Base-by-base conservation (phyloP, 2,329 filamentous ascomycete genomes). In the Colletotrichum caudatum region DNA sequence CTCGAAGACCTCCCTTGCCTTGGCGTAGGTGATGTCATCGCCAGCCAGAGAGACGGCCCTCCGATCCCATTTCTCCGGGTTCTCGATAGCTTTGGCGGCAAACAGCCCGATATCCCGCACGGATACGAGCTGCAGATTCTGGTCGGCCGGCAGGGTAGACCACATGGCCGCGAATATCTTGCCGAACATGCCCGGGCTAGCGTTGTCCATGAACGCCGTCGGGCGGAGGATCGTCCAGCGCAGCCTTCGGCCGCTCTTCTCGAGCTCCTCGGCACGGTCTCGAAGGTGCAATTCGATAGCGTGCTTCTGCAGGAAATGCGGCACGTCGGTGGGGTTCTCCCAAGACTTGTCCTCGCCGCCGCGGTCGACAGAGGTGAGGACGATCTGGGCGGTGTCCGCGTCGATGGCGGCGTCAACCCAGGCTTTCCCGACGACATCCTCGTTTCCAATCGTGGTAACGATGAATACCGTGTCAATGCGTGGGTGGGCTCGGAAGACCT, bases 301-400 rank as follows among this genome's bases (percentile, higher is more conserved):
- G 63, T 74, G 72, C 69, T 75, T 75, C 39, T 74, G 66, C 26
- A 73, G 69, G 39, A 75, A 75, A 44, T 77, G 76, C n/a, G 76
- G 76, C 1, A 77, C 72, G 11, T 66, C 60, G 12, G 76, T 77
- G 3, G 76, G 70, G 6, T 76, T 69, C 1, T 57, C 33, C 76
- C 76, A 77, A 7, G 75, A 78, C 50, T 59, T 66, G n/a, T 75
- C 61, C 29, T 78, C 74, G 26, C 76, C 76, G 18, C 76, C 76
- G 4, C 76, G 75, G 20, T 78, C 76, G 26, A 78, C 76, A 4
- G 74, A 74, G n/a, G 73, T 74, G 20, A 78, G 75, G 7, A 77
- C 76, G 67, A 77, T 88, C 26, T 77, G 77, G 66, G 85, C 82
- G 57, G 90, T 86, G 12, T 83, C 83, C 37, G 87, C 80, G 3